phyloP scores from a whole-genome alignment of 2,329 filamentous ascomycete genomes.

The Paraconiothyrium sp. region DNA sequence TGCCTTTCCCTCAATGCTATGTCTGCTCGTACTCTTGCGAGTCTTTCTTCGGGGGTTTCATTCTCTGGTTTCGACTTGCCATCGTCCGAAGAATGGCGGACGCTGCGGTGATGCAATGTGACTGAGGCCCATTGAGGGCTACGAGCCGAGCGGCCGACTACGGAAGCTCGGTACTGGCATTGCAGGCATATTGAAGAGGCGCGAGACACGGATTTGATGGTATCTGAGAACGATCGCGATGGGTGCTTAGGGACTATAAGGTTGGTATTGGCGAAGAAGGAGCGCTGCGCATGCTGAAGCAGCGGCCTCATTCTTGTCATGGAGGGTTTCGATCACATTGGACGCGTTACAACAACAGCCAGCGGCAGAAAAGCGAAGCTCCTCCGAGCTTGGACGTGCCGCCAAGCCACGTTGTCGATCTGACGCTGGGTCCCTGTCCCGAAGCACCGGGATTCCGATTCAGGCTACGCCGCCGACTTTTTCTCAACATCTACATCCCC shows the following conservation, averaged over 20 bases:
- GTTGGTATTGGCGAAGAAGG: conserved; percentile 32
- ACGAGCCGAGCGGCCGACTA: conserved; percentile 19
- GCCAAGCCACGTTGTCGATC: conserved; percentile 32
- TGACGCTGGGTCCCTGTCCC: conserved; percentile 12
- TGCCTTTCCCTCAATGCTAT: conserved; percentile 9
- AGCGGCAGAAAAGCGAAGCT: conserved; percentile 25
- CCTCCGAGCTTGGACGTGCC: conserved; percentile 32
- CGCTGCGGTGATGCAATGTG: conserved; percentile 17
- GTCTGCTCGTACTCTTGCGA: conserved; percentile 11
- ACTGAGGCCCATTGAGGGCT: conserved; percentile 19
- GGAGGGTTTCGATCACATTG: conserved; percentile 35
- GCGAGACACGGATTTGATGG: conserved; percentile 18
- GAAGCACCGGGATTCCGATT: conserved; percentile 34
- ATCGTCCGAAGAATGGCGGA: conserved; percentile 28
- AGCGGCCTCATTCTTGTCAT: conserved; percentile 50
- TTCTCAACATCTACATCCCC: conserved; percentile 14
- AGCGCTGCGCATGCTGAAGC: conserved; percentile 53
- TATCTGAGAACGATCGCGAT: conserved; percentile 21
- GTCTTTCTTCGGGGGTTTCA: conserved; percentile 24
- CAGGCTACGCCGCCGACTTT: conserved; percentile 22
- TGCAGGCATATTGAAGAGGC: conserved; percentile 38
- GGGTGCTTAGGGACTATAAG: conserved; percentile 22
- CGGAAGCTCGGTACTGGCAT: conserved; percentile 42
- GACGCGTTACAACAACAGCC: conserved; percentile 16
- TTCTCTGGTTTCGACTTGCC: conserved; percentile 20